These are phyloP conservation scores for Trichosanthes truncata DNA, from an alignment of 306 rosid species.

Conservation along the genomic window DNA sequence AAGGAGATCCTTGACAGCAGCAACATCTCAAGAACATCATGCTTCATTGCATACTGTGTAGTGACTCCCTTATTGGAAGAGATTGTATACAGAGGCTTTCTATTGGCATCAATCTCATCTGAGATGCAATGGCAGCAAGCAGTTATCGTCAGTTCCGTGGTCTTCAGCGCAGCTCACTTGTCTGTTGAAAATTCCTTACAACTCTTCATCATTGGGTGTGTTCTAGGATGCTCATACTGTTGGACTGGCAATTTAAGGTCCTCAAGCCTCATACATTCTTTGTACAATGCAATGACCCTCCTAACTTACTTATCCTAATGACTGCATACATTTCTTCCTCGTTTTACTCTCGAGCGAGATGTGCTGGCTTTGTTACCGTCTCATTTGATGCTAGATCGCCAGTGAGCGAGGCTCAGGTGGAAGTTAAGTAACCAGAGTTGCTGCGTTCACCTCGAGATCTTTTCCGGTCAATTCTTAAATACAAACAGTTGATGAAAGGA, in stretches of 20 bases:
- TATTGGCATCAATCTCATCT: slow-evolving; percentile 51
- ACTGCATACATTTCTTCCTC: neutral
- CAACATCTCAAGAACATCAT: slow-evolving; percentile 42
- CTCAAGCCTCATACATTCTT: slow-evolving; percentile 54
- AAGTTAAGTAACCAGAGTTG: no score
- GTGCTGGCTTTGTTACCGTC: neutral
- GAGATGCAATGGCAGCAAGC: slow-evolving; percentile 66
- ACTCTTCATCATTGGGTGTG: slow-evolving; percentile 60
- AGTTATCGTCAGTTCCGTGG: slow-evolving; percentile 44
- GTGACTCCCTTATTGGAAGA: slow-evolving; percentile 69
- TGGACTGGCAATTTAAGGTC: slow-evolving; percentile 67
- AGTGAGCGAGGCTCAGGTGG: neutral
- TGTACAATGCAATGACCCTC: slow-evolving; percentile 66
- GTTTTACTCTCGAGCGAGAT: neutral
- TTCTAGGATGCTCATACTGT: slow-evolving; percentile 64
- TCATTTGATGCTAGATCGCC: neutral
- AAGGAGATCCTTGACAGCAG: slow-evolving; percentile 49
- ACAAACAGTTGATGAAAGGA: no score
- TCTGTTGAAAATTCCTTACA: slow-evolving; percentile 60
- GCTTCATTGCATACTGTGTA: slow-evolving; percentile 47
- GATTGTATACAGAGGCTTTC: slow-evolving; percentile 66
- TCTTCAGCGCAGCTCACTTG: slow-evolving; percentile 69
- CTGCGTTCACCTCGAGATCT: no score
- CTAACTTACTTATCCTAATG: slow-evolving; percentile 31
- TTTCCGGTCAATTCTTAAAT: no score